Base-by-base conservation (phyloP, 345 rosid species). In the Lepidium africanum region DNA sequence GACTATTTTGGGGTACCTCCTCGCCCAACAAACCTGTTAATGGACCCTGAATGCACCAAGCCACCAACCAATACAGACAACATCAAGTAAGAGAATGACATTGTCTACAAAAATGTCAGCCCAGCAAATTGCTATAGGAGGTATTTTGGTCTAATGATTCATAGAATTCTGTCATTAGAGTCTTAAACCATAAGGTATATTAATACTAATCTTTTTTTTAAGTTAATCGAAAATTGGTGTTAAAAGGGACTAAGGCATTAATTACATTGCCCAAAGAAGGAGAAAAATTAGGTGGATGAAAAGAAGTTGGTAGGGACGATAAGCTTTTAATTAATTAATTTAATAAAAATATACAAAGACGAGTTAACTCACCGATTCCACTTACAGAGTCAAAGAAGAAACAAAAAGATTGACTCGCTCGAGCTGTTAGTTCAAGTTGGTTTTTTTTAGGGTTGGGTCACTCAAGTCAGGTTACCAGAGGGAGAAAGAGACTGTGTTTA, bases 351-450 rank as follows among this genome's bases (percentile, higher is more conserved):
- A 48, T 13, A 7, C 10, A 2, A 10, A 48, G 6, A 21, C 49
- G 77, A 73, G 72, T 73, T 16, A 60, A 73, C 67, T 72, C 71
- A 66, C 56, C 32, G 71, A 52, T 61, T 61, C 54, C 47, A 61
- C 45, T 21, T 11, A 19, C 53, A 11, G 75, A 72, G 65, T 48
- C 65, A 27, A 27, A 48, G 59, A 3, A 52, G 13, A 62, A 36
- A 62, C 42, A 25, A 41, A 56, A 50, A 55, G 41, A 71, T 63
- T 56, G 51, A 55, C 71, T 65, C 71, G 71, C 32, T 58, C 45
- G 35, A 63, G 65, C 32, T 27, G 27, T 72, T 21, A 40, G 54
- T 38, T 32, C 66, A 65, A 57, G 60, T 73, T 63, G 58, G 23
- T 12, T 48, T 14, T 3, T 53, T 13, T 35, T 37, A 39, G 27